A percentile compares a stretch with the other conserved stretches of the same genome.
Conservation (phyloP, 176 grass and related monocot species). For the Aegilops speltoides region DNA sequence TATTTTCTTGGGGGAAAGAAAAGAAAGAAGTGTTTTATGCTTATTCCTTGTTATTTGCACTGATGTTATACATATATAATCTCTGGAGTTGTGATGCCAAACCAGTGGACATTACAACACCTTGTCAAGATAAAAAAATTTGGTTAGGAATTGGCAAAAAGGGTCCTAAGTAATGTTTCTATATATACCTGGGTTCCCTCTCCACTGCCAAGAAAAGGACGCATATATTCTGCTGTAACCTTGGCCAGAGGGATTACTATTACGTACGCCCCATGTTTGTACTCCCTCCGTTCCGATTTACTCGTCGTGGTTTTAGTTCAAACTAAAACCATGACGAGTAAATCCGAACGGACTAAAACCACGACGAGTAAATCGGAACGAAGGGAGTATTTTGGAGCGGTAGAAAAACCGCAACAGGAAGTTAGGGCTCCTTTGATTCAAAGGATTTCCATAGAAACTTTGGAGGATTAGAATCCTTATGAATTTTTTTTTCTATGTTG, state of each 20-base stretch:
- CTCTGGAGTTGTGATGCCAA: slow-evolving; percentile 21
- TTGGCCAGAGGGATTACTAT: neutral
- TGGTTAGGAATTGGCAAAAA: slow-evolving; percentile 23
- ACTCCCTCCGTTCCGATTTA: no score
- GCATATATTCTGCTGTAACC: slow-evolving; percentile 68
- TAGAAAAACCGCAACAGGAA: neutral
- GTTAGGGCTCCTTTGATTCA: no score
- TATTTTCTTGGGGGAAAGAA: neutral
- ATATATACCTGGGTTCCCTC: slow-evolving; percentile 37
- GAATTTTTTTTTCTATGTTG: no score
- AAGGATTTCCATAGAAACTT: no score
- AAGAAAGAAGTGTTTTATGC: slow-evolving; percentile 22
- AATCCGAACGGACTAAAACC: no score
- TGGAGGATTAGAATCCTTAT: no score
- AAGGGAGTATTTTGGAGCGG: neutral
- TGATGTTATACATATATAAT: slow-evolving; percentile 31
- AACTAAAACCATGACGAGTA: no score
- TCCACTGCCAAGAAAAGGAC: slow-evolving; percentile 50
- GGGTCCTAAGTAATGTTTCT: slow-evolving; percentile 24
- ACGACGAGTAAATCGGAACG: no score
- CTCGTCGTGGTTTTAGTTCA: no score
- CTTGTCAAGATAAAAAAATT: slow-evolving; percentile 33
- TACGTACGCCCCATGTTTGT: neutral
- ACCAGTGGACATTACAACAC: slow-evolving; percentile 48
- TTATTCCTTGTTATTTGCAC: slow-evolving; percentile 38